Percentiles rank a stretch among this genome's conserved stretches.
Evolutionary conservation across 225 moss, liverwort and hornwort species (phyloP).

Genomic region (Polytrichum commune): DNA sequence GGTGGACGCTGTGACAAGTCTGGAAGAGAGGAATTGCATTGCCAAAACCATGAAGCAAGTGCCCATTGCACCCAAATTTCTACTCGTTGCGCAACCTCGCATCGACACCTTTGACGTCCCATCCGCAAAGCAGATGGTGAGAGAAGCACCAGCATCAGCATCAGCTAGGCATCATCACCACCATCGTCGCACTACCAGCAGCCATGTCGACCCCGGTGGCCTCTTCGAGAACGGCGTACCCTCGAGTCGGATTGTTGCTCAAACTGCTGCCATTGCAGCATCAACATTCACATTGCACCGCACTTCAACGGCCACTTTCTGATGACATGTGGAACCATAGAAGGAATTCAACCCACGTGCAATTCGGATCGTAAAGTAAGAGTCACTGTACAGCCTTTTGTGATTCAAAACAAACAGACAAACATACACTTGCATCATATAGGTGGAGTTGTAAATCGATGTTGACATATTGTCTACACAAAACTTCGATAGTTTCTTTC

Average conservation of each 20-base stretch:
- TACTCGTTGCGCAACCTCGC: neutral
- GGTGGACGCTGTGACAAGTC: conserved; percentile 21
- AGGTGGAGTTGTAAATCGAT: too few relatives aligned
- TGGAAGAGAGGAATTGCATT: conserved; percentile 13
- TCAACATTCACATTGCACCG: neutral
- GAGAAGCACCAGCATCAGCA: neutral
- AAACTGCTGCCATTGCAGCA: neutral
- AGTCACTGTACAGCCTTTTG: too few relatives aligned
- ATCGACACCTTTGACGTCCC: neutral
- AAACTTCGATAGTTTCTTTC: too few relatives aligned
- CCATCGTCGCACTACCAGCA: neutral
- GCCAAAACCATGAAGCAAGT: neutral
- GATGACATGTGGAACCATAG: neutral
- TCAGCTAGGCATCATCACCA: neutral
- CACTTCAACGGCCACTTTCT: neutral
- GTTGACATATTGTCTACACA: too few relatives aligned
- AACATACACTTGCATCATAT: too few relatives aligned
- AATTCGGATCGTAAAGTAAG: too few relatives aligned
- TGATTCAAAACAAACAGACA: too few relatives aligned
- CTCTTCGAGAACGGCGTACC: neutral
- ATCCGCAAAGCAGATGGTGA: neutral
- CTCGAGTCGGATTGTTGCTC: too few relatives aligned
- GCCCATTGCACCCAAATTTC: neutral
- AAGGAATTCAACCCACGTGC: too few relatives aligned
- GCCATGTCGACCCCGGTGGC: neutral